A percentile compares a stretch with the other conserved stretches of the same genome.
Evolutionary conservation across 805 yeast species (phyloP).

Genomic region (Sugiyamaella valdiviana): DNA sequence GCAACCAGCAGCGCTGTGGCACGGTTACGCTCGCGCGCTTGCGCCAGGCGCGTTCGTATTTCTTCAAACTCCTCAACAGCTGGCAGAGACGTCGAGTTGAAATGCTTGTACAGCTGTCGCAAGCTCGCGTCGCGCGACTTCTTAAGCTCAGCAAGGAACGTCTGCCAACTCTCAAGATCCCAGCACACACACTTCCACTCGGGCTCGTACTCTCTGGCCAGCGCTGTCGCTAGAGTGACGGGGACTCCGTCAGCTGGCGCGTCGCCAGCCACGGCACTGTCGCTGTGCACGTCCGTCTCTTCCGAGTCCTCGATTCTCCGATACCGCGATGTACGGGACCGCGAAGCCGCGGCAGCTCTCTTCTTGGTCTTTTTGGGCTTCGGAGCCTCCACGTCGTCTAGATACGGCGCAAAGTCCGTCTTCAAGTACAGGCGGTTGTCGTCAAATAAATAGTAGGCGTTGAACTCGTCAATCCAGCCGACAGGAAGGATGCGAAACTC

Average conservation of each 20-base stretch:
- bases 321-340: neutral
- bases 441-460: constrained; percentile 30
- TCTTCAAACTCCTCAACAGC: constrained; percentile 27
- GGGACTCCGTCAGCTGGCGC: constrained; percentile 5
- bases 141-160: constrained; percentile 17
- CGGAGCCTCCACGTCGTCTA: constrained; percentile 12
- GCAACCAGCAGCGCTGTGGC: constrained; percentile 25
- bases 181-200: constrained; percentile 31
- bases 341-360: neutral
- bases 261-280: constrained; percentile 15
- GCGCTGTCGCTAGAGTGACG: constrained; percentile 14
- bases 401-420: constrained; percentile 14
- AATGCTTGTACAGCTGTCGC: constrained; percentile 16
- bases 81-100: constrained; percentile 26
- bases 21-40: constrained; percentile 23
- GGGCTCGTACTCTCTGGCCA: constrained; percentile 20
- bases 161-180: constrained; percentile 27
- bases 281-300: constrained; percentile 12
- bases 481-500: constrained; percentile 28
- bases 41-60: constrained; percentile 22
- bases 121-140: constrained; percentile 19
- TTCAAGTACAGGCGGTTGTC: constrained; percentile 31
- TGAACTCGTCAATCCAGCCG: constrained; percentile 26
- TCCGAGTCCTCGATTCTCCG: constrained; percentile 16
- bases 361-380: constrained; percentile 3